Evolutionary conservation across 805 yeast genomes (phyloP).

Genomic region (Ascoidea rubescens): DNA sequence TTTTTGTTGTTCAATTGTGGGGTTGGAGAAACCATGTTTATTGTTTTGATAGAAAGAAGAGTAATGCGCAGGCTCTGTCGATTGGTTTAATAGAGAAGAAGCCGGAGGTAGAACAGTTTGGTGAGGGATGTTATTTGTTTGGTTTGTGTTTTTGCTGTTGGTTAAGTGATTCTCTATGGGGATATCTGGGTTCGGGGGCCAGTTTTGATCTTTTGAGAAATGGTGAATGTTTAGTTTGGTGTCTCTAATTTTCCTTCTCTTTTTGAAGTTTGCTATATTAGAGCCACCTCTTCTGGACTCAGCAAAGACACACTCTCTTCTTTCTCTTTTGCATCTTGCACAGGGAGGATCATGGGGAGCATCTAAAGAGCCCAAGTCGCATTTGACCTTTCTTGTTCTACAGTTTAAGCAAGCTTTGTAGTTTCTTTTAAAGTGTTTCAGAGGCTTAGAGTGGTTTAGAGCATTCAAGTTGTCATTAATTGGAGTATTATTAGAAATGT

Average conservation of each 20-base stretch:
- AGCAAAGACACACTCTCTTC: slow-evolving; percentile 67
- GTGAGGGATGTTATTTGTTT: not conserved
- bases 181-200: slow-evolving; percentile 3
- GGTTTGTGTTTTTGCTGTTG: slow-evolving; percentile 12
- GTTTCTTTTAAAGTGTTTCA: slow-evolving; percentile 36
- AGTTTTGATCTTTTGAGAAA: slow-evolving; percentile 4
- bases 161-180: slow-evolving; percentile 6
- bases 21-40: not conserved
- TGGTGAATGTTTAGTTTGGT: not conserved
- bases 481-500: not conserved
- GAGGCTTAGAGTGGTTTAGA: slow-evolving; percentile 5
- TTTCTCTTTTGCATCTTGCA: slow-evolving; percentile 69
- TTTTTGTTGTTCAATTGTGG: slow-evolving; percentile 3
- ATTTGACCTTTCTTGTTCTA: slow-evolving; percentile 68
- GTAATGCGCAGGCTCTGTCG: not conserved
- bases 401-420: slow-evolving; percentile 82
- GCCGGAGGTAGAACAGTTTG: not conserved
- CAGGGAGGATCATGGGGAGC: slow-evolving; percentile 74
- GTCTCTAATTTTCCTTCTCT: slow-evolving; percentile 14
- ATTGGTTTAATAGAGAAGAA: not conserved
- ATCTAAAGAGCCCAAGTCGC: slow-evolving; percentile 71
- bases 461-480: not conserved
- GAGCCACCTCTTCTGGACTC: slow-evolving; percentile 41
- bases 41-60: not conserved
- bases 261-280: not conserved